Evolutionary conservation across 768 basidiomycete genomes (phyloP).

Genomic region (Inosperma sp.): DNA sequence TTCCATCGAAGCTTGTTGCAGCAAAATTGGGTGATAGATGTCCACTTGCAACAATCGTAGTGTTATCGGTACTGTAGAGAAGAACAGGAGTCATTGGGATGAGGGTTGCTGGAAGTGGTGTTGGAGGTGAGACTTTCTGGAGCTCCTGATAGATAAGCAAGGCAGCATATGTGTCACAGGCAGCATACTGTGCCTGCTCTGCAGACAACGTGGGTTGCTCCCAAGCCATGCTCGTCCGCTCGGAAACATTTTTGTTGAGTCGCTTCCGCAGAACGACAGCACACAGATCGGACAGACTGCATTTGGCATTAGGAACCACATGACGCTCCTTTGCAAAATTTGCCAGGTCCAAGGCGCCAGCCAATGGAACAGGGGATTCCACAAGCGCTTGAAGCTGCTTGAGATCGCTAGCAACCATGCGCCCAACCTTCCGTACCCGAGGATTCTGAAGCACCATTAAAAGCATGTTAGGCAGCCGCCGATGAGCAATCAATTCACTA

Average conservation of each 20-base stretch:
- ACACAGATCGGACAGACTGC: conserved; percentile 29
- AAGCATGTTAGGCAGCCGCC: conserved; percentile 11
- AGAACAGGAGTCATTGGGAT: conserved; percentile 9
- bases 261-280: conserved; percentile 21
- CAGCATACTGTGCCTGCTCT: conserved; percentile 17
- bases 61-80: conserved; percentile 15
- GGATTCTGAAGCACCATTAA: conserved; percentile 12
- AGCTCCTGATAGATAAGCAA: conserved; percentile 20
- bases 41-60: conserved; percentile 2
- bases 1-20: background rate
- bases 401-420: conserved; percentile 20
- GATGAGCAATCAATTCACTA: conserved; percentile 10
- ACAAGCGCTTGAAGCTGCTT: conserved; percentile 16
- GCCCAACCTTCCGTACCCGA: conserved; percentile 21
- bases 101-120: conserved; percentile 6
- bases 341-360: conserved; percentile 25
- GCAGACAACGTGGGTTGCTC: conserved; percentile 11
- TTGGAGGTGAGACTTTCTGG: conserved; percentile 17
- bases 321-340: conserved; percentile 25
- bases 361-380: conserved; percentile 13
- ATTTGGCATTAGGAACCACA: conserved; percentile 8
- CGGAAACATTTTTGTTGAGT: conserved; percentile 19
- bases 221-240: conserved; percentile 16
- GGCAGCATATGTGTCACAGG: conserved; percentile 17
- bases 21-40: background rate